Conservation (phyloP, 2,329 filamentous ascomycete genomes). For the Penicillium sp. region DNA sequence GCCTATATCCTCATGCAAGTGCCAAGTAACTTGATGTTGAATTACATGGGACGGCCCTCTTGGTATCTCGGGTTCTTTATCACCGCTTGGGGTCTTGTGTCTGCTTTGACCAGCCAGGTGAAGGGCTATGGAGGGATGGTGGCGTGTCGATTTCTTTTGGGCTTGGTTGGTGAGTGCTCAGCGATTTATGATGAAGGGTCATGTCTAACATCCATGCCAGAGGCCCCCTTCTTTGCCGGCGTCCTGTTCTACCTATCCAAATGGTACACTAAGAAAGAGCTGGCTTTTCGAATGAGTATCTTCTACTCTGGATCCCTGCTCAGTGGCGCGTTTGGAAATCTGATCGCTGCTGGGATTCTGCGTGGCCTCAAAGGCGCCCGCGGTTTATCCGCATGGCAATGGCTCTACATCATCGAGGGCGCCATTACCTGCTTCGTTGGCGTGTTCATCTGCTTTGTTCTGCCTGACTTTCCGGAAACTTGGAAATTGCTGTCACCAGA, state of each 20-base stretch:
- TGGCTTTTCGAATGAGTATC: slow-evolving; percentile 48
- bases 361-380: slow-evolving; percentile 34
- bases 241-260: slow-evolving; percentile 47
- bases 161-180: slow-evolving; percentile 34
- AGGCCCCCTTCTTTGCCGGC: slow-evolving; percentile 46
- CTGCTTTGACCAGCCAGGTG: slow-evolving; percentile 41
- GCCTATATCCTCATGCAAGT: slow-evolving; percentile 45
- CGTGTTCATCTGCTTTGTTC: slow-evolving; percentile 30
- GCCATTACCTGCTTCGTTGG: slow-evolving; percentile 32
- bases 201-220: slow-evolving; percentile 7
- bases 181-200: no score
- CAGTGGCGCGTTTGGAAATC: slow-evolving; percentile 48
- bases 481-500: slow-evolving; percentile 42
- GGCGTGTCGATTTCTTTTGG: slow-evolving; percentile 44
- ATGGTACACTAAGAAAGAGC: slow-evolving; percentile 51
- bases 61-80: slow-evolving; percentile 44
- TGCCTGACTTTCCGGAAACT: slow-evolving; percentile 44
- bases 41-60: slow-evolving; percentile 41
- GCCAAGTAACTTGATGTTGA: slow-evolving; percentile 44
- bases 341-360: slow-evolving; percentile 50
- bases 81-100: slow-evolving; percentile 44
- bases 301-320: slow-evolving; percentile 49
- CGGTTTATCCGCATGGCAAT: slow-evolving; percentile 39
- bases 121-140: slow-evolving; percentile 40
- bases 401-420: slow-evolving; percentile 42